Conservation (phyloP, 2,329 filamentous ascomycete species). For the Fusarium falciforme region DNA sequence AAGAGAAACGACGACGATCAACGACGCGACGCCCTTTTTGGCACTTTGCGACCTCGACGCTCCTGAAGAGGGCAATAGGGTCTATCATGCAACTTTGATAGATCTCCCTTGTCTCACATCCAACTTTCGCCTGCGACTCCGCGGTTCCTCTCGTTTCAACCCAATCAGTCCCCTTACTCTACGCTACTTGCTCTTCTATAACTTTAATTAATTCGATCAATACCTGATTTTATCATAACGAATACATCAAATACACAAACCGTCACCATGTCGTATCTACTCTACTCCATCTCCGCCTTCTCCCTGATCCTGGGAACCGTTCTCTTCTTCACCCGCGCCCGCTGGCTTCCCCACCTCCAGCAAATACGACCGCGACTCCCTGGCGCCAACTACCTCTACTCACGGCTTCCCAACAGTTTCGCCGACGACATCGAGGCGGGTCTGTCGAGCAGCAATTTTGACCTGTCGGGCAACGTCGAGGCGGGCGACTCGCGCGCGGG, state of each 20-base stretch:
- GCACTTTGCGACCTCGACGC: constrained; percentile 4
- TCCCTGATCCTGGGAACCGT: constrained; percentile 78
- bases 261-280: constrained; percentile 77
- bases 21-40: constrained; percentile 1
- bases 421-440: constrained; percentile 88
- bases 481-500: constrained; percentile 83
- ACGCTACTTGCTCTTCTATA: background rate
- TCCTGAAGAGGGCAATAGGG: constrained; percentile 19
- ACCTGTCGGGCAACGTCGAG: constrained; percentile 83
- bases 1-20: constrained; percentile 6
- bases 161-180: constrained; percentile 11
- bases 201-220: constrained; percentile 4
- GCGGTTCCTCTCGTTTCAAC: constrained; percentile 30
- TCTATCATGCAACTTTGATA: constrained; percentile 33
- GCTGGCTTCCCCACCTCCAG: constrained; percentile 80
- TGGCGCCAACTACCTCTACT: constrained; percentile 75
- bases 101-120: constrained; percentile 4
- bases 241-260: background rate
- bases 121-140: constrained; percentile 22
- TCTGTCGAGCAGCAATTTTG: constrained; percentile 84
- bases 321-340: constrained; percentile 82
- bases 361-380: constrained; percentile 65
- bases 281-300: constrained; percentile 81
- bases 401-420: constrained; percentile 81
- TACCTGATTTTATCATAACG: constrained; percentile 1